Base-by-base conservation (phyloP, 768 basidiomycete genomes). In the Lyophyllum semitale region DNA sequence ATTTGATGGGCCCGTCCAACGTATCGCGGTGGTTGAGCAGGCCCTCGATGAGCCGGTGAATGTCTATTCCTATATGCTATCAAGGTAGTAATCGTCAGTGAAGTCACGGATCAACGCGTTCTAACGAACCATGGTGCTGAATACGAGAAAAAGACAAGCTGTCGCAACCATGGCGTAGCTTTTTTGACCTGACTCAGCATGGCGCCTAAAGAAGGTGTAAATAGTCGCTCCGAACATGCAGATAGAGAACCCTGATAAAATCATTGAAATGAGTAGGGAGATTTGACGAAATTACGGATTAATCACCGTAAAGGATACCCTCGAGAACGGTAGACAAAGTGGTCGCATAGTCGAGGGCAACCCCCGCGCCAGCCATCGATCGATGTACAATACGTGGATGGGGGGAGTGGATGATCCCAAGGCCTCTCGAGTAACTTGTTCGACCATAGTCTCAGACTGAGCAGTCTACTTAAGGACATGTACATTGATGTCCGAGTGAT, bases 11-110 rank as follows among this genome's bases (percentile, higher is more conserved):
- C 8, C 30, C 30, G 30, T 32, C 30, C 30, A 12, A 12, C 30
- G 20, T 40, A 37, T 44, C 25, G 13, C 25, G 40, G 22, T 55
- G 48, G 13, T 32, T 9, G 3, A 49, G 17, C 9, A 55, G 8
- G n/a, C 30, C 54, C n/a, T 30, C 15, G 11, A 55, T 29, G 20
- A 50, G 22, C 13, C 53, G 40, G n/a, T 18, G 42, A 3, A 54
- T 48, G n/a, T 27, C 30, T 17, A 54, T 54, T 20, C 47, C 47
- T 22, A 54, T 48, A 23, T 54, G 47, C 53, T 54, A 50, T 22
- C 23, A 15, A 2, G 37, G 18, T 32, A 32, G 30, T 6, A 12
- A 32, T 32, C 30, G 30, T 6, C 12, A 32, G 30, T 32, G 7
- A 12, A 32, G 12, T 32, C 30, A 6, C 12, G 12, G 6, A 32